phyloP scores from a whole-genome alignment of 2,329 filamentous ascomycete genomes.

The Dichotomopilus funicola region DNA sequence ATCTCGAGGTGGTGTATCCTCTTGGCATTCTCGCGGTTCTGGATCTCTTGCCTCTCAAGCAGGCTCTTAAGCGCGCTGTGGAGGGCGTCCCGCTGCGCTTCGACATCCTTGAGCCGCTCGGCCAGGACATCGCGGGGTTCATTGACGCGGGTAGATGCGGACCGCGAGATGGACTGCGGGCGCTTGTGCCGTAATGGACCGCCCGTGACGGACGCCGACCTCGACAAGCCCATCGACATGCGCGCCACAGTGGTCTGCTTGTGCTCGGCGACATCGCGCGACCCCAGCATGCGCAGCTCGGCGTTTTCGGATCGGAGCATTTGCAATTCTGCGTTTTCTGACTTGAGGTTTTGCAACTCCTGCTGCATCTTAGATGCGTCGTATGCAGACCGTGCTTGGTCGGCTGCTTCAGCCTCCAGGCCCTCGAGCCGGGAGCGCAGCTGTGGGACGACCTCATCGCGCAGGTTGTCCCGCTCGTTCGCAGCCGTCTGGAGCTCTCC shows the following conservation, averaged over 20 bases:
- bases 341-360: conserved; percentile 65
- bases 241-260: conserved; percentile 7
- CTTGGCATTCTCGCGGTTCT: conserved; percentile 78
- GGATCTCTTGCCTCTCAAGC: conserved; percentile 76
- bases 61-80: conserved; percentile 81
- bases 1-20: conserved; percentile 68
- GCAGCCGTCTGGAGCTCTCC: conserved; percentile 74
- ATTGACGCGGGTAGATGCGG: conserved; percentile 49
- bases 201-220: conserved; percentile 63
- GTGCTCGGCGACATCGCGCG: not conserved
- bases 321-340: conserved; percentile 39
- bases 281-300: not conserved
- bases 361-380: conserved; percentile 83
- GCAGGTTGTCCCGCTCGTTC: conserved; percentile 86
- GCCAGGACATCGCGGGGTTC: conserved; percentile 64
- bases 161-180: conserved; percentile 40
- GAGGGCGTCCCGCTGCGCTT: conserved; percentile 86
- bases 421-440: conserved; percentile 70
- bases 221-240: conserved; percentile 45
- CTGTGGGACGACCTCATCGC: conserved; percentile 79
- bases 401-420: conserved; percentile 65
- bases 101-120: conserved; percentile 83
- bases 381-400: conserved; percentile 67
- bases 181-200: conserved; percentile 33
- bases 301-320: conserved; percentile 45